These are phyloP conservation scores for Apiospora kogelbergensis DNA, from an alignment of 2,329 filamentous ascomycete species.

Conservation along the genomic window DNA sequence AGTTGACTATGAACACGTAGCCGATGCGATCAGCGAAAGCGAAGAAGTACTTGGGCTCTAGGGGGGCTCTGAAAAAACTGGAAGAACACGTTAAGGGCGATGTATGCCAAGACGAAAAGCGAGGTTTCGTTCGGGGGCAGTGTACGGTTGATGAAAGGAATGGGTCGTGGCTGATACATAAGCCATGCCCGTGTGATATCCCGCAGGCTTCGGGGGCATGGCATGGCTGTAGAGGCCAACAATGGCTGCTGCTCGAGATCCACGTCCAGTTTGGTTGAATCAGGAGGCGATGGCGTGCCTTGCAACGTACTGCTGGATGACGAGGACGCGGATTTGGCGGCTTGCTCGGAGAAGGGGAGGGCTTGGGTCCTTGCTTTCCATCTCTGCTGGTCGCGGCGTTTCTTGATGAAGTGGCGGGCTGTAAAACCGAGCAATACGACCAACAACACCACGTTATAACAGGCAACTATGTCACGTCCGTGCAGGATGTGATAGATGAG, in stretches of 20 bases:
- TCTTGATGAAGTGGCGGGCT: slow-evolving; percentile 24
- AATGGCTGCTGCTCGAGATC: slow-evolving; percentile 39
- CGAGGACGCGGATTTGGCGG: slow-evolving; percentile 23
- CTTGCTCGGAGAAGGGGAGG: not conserved
- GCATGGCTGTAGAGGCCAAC: slow-evolving; percentile 17
- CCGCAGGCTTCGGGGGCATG: not conserved
- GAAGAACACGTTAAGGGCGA: slow-evolving; percentile 58
- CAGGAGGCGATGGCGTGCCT: slow-evolving; percentile 25
- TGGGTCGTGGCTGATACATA: slow-evolving; percentile 56
- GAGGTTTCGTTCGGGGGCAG: slow-evolving; percentile 59
- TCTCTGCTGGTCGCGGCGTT: not conserved
- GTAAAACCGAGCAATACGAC: slow-evolving; percentile 28
- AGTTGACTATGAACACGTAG: slow-evolving; percentile 49
- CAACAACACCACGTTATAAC: slow-evolving; percentile 36
- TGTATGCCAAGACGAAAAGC: slow-evolving; percentile 49
- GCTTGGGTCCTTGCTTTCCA: slow-evolving; percentile 7
- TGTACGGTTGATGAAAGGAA: slow-evolving; percentile 56
- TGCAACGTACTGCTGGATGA: slow-evolving; percentile 36
- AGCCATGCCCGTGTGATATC: slow-evolving; percentile 30
- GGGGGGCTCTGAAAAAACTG: slow-evolving; percentile 50
- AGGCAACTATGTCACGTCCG: slow-evolving; percentile 31
- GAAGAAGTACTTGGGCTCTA: slow-evolving; percentile 51
- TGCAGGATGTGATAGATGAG: slow-evolving; percentile 33
- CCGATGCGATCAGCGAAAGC: slow-evolving; percentile 59
- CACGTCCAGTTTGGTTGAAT: slow-evolving; percentile 22